A percentile compares a stretch with the other conserved stretches of the same genome.
phyloP scores from a whole-genome alignment of 2,329 filamentous ascomycete species.

The Incumbomyces lentus region DNA sequence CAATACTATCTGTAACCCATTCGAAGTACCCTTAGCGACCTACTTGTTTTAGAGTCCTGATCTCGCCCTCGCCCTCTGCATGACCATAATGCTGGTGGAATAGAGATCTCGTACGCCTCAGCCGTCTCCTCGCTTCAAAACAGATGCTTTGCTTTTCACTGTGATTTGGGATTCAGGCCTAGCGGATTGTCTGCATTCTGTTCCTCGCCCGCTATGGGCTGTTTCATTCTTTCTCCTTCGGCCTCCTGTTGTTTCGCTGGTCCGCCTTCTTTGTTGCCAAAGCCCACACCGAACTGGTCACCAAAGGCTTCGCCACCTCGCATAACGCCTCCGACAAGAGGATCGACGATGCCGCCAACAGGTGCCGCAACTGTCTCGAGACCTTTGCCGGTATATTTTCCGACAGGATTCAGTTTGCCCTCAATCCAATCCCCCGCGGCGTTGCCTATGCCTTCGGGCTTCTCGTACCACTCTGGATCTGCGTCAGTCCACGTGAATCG shows the following conservation, averaged over 20 bases:
- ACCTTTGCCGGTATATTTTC: slow-evolving; percentile 19
- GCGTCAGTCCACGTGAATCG: background rate
- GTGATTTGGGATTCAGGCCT: slow-evolving; percentile 14
- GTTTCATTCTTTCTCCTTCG: slow-evolving; percentile 17
- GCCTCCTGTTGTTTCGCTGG: slow-evolving; percentile 18
- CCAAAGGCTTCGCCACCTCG: slow-evolving; percentile 18
- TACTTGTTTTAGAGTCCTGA: no score
- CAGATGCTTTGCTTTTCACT: background rate
- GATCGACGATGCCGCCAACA: slow-evolving; percentile 21
- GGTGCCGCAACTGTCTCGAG: slow-evolving; percentile 15
- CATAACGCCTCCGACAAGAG: slow-evolving; percentile 20
- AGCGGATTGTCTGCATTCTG: slow-evolving; percentile 22
- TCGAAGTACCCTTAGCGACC: no score
- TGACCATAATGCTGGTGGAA: no score
- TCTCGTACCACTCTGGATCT: slow-evolving; percentile 9
- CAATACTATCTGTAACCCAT: no score
- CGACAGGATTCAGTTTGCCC: slow-evolving; percentile 19
- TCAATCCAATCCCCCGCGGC: slow-evolving; percentile 19
- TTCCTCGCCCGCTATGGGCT: slow-evolving; percentile 20
- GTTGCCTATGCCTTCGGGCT: slow-evolving; percentile 18
- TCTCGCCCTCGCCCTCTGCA: no score
- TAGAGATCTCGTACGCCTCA: background rate
- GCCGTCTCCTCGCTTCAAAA: background rate
- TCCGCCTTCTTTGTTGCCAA: slow-evolving; percentile 20
- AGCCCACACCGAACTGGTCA: slow-evolving; percentile 17